phyloP scores from a whole-genome alignment of 345 rosid species.

The Bruguiera gymnorhiza region DNA sequence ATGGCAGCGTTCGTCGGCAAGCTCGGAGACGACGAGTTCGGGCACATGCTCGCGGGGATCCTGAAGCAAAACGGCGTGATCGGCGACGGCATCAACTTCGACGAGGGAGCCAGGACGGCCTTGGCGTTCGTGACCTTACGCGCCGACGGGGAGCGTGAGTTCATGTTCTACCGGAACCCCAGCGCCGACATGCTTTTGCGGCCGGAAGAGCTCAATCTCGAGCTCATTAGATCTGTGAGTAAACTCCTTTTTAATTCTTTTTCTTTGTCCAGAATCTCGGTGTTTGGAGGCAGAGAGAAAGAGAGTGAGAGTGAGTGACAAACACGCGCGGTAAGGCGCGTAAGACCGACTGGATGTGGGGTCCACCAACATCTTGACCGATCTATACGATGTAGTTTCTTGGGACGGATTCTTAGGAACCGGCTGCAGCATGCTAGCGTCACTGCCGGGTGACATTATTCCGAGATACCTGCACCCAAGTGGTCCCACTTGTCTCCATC shows the following conservation, averaged over 20 bases:
- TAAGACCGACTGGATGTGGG: no score
- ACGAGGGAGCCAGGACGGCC: constrained; percentile 89
- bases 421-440: not conserved
- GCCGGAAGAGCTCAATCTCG: constrained; percentile 83
- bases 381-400: no score
- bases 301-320: not conserved
- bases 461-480: not conserved
- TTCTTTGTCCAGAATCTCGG: no score
- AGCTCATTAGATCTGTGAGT: constrained; percentile 88
- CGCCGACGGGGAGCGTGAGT: constrained; percentile 96
- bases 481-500: not conserved
- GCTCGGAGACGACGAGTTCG: constrained; percentile 95
- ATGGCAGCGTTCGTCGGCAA: constrained; percentile 77
- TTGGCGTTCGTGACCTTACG: constrained; percentile 91
- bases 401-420: not conserved
- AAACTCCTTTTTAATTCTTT: not conserved
- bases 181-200: constrained; percentile 89
- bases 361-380: no score
- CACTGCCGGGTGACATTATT: not conserved
- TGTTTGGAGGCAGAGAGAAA: no score
- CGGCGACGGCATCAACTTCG: constrained; percentile 76
- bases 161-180: constrained; percentile 94
- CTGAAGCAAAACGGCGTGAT: constrained; percentile 79
- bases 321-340: no score
- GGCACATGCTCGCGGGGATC: constrained; percentile 95